Evolutionary conservation across 805 yeast species (phyloP), one percentile per base, ranked within the genome.

Genomic region (Candida dendrica): DNA sequence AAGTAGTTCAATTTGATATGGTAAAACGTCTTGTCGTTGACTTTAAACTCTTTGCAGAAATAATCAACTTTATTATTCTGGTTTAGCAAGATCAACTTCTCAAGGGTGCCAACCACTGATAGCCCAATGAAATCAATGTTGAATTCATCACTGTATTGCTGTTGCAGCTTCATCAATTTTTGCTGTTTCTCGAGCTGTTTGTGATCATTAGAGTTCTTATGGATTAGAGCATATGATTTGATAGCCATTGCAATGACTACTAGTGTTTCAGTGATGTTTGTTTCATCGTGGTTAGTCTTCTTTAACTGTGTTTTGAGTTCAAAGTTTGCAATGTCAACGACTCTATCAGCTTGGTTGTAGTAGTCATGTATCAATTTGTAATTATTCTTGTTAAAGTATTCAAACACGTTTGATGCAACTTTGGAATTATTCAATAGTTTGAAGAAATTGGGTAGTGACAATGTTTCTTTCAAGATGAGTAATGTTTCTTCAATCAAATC

Each of bases 381-480:
- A 39, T 73, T 68, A 20, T 55, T 32, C 29, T 53, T 49, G 47
- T 68, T 52, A 56, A 63, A 48, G 46, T 59, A 63, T 20, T 49
- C 59, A 61, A 43, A 67, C 38, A 47, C 56, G 51, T 47, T 62
- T 35, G 49, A 39, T 39, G 77, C 73, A 41, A 65, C 49, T 34
- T 68, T 59, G 48, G 65, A 62, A 43, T 69, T 66, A 48, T 76
- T 79, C 37, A 91, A 56, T 3, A 84, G 49, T 47, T 81, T 78
- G 61, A 83, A 83, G 47, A 91, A 81, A 39, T 81, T 84, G 0
- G 93, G 79, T 2, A 71, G 53, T 0, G 87, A 69, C 7, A 84
- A 59, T 32, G 75, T 74, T 34, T 74, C 66, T 41, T 59, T 53
- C 20, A 90, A 63, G 20, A 71, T 66, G 15, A 79, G 55, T 37